phyloP scores from a whole-genome alignment of 2,329 filamentous ascomycete species.

The Fusarium setosum region DNA sequence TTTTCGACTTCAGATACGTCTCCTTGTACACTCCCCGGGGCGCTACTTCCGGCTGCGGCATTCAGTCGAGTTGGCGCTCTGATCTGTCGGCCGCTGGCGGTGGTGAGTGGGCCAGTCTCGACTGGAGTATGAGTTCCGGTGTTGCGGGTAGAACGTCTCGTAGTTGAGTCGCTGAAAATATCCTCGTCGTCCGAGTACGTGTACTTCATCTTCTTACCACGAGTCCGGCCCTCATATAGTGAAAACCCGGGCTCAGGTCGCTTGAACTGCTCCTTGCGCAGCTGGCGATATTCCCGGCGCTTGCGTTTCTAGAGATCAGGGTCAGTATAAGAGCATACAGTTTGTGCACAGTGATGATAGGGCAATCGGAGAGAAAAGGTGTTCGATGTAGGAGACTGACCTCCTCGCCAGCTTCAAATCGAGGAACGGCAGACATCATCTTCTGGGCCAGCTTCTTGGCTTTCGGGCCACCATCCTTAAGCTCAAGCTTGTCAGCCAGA shows the following conservation, averaged over 20 bases:
- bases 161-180: conserved; percentile 73
- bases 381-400: conserved; percentile 58
- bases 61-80: conserved; percentile 75
- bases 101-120: conserved; percentile 74
- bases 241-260: conserved; percentile 91
- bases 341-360: not conserved
- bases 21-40: conserved; percentile 58
- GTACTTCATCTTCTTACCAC: conserved; percentile 96
- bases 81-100: conserved; percentile 89
- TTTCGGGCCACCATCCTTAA: conserved; percentile 82
- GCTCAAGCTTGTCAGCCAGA: conserved; percentile 80
- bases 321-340: conserved; percentile 27
- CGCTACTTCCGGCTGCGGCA: conserved; percentile 66
- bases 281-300: conserved; percentile 89
- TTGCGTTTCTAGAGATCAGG: conserved; percentile 79
- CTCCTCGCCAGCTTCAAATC: conserved; percentile 94
- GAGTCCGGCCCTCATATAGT: conserved; percentile 93
- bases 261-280: conserved; percentile 87
- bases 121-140: conserved; percentile 79
- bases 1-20: conserved; percentile 55
- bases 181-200: conserved; percentile 93
- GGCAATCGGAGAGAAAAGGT: not conserved
- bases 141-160: conserved; percentile 78
- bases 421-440: conserved; percentile 82
- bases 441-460: conserved; percentile 82